Conservation (phyloP, 768 basidiomycete genomes). For the Fomitopsis serialis region DNA sequence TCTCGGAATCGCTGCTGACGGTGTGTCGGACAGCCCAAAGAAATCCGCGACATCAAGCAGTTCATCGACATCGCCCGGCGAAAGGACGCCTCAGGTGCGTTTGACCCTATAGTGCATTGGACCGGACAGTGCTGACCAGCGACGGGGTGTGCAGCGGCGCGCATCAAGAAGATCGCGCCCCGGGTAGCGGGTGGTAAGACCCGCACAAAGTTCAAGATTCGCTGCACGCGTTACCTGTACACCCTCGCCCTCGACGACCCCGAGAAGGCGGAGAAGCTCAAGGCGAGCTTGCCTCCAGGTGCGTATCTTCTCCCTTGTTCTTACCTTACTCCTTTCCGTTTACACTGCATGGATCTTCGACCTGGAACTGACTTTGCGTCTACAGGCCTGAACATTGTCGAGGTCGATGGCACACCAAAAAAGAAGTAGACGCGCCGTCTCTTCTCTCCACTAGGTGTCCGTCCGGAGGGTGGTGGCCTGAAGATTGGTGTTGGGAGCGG, state of each 20-base stretch:
- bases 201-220: slow-evolving; percentile 97
- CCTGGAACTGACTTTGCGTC: neutral
- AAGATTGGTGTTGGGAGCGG: too few relatives aligned
- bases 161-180: slow-evolving; percentile 91
- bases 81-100: slow-evolving; percentile 95
- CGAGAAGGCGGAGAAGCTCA: slow-evolving; percentile 98
- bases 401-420: slow-evolving; percentile 64
- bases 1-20: too few relatives aligned
- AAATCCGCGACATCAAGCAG: slow-evolving; percentile 97
- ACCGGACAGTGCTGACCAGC: slow-evolving; percentile 1
- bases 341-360: too few relatives aligned
- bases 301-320: slow-evolving; percentile 24
- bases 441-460: neutral
- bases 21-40: slow-evolving; percentile 67
- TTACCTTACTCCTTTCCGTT: neutral
- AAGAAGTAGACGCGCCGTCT: slow-evolving; percentile 49
- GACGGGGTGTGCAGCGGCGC: slow-evolving; percentile 60
- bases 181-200: slow-evolving; percentile 65
- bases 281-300: slow-evolving; percentile 94
- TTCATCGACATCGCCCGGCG: slow-evolving; percentile 96
- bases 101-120: too few relatives aligned
- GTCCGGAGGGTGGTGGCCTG: too few relatives aligned
- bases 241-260: slow-evolving; percentile 94
- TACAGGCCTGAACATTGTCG: slow-evolving; percentile 67
- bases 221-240: slow-evolving; percentile 95